Percentiles rank a stretch among this genome's conserved stretches.
Evolutionary conservation across 768 basidiomycete species (phyloP).

Genomic region (Boletellus emodensis): DNA sequence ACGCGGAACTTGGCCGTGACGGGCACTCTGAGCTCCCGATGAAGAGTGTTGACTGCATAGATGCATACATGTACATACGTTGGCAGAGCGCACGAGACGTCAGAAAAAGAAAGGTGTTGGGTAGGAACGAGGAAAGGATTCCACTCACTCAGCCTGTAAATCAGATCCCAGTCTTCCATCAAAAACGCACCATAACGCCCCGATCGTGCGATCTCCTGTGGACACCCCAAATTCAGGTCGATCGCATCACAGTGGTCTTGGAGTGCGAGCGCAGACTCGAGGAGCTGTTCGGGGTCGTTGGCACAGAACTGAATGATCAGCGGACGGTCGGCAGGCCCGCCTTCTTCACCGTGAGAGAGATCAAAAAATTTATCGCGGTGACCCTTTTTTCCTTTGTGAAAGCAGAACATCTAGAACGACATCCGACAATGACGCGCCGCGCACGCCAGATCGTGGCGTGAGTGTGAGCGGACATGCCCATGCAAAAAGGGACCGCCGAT

Average conservation of each 20-base stretch:
- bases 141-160: constrained; percentile 69
- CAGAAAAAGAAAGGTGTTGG: not conserved
- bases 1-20: constrained; percentile 97
- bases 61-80: too few species aligned
- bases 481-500: not conserved
- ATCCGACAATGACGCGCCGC: too few species aligned
- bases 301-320: constrained; percentile 93
- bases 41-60: constrained; percentile 74
- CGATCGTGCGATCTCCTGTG: constrained; percentile 88
- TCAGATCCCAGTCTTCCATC: constrained; percentile 93
- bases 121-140: not conserved
- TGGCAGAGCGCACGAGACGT: not conserved
- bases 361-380: constrained; percentile 69
- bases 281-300: constrained; percentile 76
- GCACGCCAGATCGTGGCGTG: too few species aligned
- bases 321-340: constrained; percentile 68
- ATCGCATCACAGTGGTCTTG: constrained; percentile 86
- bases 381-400: constrained; percentile 29
- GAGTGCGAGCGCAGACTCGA: constrained; percentile 72
- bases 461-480: not conserved
- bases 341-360: constrained; percentile 75
- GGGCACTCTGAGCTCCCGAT: constrained; percentile 80
- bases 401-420: constrained; percentile 55
- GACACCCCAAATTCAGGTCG: constrained; percentile 92
- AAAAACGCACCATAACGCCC: constrained; percentile 89